Evolutionary conservation across 2,329 filamentous ascomycete species (phyloP).

Genomic region (Calycina marina): DNA sequence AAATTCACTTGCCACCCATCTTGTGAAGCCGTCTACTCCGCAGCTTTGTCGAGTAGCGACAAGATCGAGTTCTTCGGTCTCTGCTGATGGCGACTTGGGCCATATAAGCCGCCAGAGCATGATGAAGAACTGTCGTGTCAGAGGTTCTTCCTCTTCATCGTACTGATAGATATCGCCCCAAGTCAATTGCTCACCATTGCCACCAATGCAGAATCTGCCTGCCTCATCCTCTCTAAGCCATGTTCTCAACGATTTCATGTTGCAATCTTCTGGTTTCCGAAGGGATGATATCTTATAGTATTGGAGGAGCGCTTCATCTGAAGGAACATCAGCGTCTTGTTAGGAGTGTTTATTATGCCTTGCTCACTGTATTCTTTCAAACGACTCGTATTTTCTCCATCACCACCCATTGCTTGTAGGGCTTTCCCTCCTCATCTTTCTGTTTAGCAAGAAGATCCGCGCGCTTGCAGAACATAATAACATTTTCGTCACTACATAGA

Average conservation of each 20-base stretch:
- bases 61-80: conserved; percentile 5
- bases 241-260: conserved; percentile 3
- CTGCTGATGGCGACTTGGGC: background rate
- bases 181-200: conserved; percentile 1
- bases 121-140: conserved; percentile 1
- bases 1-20: conserved; percentile 8
- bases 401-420: conserved; percentile 3
- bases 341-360: background rate
- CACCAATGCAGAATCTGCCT: background rate
- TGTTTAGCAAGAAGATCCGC: background rate
- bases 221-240: background rate
- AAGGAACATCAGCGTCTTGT: background rate
- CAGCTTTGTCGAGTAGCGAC: conserved; percentile 5
- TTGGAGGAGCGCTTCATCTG: conserved; percentile 9
- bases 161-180: conserved; percentile 2
- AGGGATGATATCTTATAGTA: conserved; percentile 6
- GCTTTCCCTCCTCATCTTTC: background rate
- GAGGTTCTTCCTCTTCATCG: background rate
- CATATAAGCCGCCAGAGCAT: conserved; percentile 3
- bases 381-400: conserved; percentile 7
- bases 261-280: conserved; percentile 6
- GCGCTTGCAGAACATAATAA: background rate
- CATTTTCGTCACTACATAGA: background rate
- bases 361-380: conserved; percentile 10
- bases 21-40: conserved; percentile 8